These are phyloP conservation scores for Termitomyces eurrhizus DNA, from an alignment of 768 basidiomycete species.

Conservation along the genomic window DNA sequence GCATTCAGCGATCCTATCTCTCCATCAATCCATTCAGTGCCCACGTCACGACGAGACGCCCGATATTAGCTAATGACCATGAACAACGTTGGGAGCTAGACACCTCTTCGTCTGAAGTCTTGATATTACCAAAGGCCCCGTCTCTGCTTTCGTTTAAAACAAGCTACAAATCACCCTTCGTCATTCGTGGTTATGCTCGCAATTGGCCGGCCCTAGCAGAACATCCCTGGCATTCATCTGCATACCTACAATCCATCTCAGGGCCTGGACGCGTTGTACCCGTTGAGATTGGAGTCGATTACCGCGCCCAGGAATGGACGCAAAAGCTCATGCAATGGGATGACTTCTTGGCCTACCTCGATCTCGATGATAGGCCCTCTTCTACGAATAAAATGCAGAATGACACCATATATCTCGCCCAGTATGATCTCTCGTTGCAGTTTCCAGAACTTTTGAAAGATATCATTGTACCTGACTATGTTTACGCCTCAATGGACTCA, in stretches of 20 bases:
- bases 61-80: not conserved
- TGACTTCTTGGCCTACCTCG: constrained; percentile 55
- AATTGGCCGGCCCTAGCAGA: constrained; percentile 78
- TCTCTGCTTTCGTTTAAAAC: constrained; percentile 54
- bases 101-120: constrained; percentile 30
- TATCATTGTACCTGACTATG: constrained; percentile 84
- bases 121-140: constrained; percentile 43
- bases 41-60: not conserved
- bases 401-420: constrained; percentile 76
- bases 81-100: constrained; percentile 4
- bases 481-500: constrained; percentile 57
- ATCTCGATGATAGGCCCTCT: constrained; percentile 27
- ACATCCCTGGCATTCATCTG: constrained; percentile 64
- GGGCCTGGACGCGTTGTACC: constrained; percentile 87
- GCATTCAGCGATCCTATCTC: constrained; percentile 46
- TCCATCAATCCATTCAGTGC: constrained; percentile 1
- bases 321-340: constrained; percentile 80
- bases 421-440: constrained; percentile 82
- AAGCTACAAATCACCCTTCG: constrained; percentile 56
- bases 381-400: constrained; percentile 9
- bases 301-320: constrained; percentile 76
- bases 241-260: constrained; percentile 66
- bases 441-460: constrained; percentile 77
- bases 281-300: constrained; percentile 85
- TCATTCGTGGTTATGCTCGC: constrained; percentile 56